Base-by-base conservation (phyloP, 768 basidiomycete genomes). In the Peribolospora kevripleyi region DNA sequence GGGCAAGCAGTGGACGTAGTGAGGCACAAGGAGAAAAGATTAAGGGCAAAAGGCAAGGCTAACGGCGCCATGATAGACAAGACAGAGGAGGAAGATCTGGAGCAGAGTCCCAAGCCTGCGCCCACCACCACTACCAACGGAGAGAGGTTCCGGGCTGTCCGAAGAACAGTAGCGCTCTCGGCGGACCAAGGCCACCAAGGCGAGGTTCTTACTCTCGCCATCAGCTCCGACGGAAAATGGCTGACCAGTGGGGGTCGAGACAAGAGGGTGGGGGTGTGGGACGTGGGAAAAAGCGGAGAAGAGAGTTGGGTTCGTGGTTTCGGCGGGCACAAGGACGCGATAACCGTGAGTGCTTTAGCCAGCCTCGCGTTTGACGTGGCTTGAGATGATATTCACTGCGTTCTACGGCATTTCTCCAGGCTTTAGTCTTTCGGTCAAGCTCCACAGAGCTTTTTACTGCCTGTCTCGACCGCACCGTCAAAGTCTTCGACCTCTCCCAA, bases 181-280 rank as follows among this genome's bases (percentile, higher is more conserved):
- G 25, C 25, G 25, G 25, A 25, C 3, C 68, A 75, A 55, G 90
- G 91, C 0, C 91, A 98, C 66, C 80, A 76, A 6, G 86, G 87
- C 62, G 83, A 88, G 66, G 76, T 98, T 0, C 72, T 86, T 47
- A 74, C 78, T 4, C 71, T 98, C 10, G 85, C 91, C 1, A 65
- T 93, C 48, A 90, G 84, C 59, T 73, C 75, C 5, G 84, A 97
- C 67, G 87, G 84, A 4, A 80, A 75, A 63, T 79, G 80, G 55
- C 74, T 98, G 3, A 86, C 80, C 2, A 88, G 84, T 61, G 87
- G 78, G 3, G 90, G 91, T 0, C 77, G 76, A 64, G 93, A 98
- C 64, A 74, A 78, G 59, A 72, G 75, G 51, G 68, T 97, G 1
- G 80, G 82, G 3, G 74, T 91, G 1, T 98, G 93, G 93, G 80